phyloP scores from a whole-genome alignment of 1,284 basidiomycete species.

The Cystobasidium slooffiae region DNA sequence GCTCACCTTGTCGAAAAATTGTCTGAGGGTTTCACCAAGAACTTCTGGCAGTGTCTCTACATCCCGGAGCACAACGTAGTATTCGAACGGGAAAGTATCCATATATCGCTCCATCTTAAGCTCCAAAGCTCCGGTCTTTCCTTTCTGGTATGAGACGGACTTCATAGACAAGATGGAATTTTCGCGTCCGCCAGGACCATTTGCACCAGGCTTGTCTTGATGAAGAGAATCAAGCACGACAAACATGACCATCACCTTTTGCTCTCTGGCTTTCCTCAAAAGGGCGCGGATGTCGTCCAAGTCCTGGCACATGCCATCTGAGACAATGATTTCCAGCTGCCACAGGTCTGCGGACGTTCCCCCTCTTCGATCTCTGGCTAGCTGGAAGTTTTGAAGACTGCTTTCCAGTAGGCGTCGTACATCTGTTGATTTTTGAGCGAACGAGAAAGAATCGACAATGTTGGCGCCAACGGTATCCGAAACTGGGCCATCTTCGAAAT shows the following conservation, averaged over 20 bases:
- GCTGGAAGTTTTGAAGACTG: slow-evolving; percentile 74
- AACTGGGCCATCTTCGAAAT: slow-evolving; percentile 74
- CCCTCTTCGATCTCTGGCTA: slow-evolving; percentile 24
- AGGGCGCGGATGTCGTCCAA: slow-evolving; percentile 81
- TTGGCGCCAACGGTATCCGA: slow-evolving; percentile 77
- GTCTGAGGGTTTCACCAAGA: slow-evolving; percentile 84
- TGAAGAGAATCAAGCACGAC: slow-evolving; percentile 87
- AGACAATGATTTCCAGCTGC: slow-evolving; percentile 98
- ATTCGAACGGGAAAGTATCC: slow-evolving; percentile 98
- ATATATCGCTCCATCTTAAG: slow-evolving; percentile 86
- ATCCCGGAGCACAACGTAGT: slow-evolving; percentile 88
- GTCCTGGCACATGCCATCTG: slow-evolving; percentile 97
- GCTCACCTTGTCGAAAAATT: slow-evolving; percentile 63
- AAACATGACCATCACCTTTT: slow-evolving; percentile 95
- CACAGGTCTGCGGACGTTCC: slow-evolving; percentile 74
- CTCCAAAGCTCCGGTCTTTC: slow-evolving; percentile 79
- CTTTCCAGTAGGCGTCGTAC: slow-evolving; percentile 83
- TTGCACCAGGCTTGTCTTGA: slow-evolving; percentile 40
- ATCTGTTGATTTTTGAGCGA: slow-evolving; percentile 89
- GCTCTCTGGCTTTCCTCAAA: slow-evolving; percentile 83
- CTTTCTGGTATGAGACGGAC: slow-evolving; percentile 81
- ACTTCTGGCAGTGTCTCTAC: slow-evolving; percentile 93
- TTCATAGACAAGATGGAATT: slow-evolving; percentile 89
- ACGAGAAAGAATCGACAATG: slow-evolving; percentile 82
- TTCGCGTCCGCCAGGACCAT: neutral